Conservation (phyloP, 495 filamentous ascomycete genomes). For the Aspergillus bridgeri region DNA sequence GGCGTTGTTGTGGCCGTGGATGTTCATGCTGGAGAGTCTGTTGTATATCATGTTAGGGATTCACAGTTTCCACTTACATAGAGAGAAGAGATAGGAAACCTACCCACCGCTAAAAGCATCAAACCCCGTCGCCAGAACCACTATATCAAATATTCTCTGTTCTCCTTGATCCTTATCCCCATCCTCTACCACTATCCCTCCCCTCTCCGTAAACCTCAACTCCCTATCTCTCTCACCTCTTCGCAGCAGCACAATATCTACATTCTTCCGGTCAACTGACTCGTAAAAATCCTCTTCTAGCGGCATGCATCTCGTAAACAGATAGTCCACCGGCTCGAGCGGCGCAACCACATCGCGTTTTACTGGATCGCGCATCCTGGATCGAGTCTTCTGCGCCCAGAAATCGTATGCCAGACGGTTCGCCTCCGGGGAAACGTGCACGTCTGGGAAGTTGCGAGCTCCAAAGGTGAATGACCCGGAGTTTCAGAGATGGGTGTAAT, state of each 20-base stretch:
- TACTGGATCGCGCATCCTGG: constrained; percentile 45
- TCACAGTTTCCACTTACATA: background rate
- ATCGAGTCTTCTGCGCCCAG: constrained; percentile 50
- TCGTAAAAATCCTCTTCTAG: constrained; percentile 56
- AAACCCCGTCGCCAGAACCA: constrained; percentile 55
- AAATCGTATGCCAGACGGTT: constrained; percentile 48
- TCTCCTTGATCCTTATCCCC: constrained; percentile 29
- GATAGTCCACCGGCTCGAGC: constrained; percentile 42
- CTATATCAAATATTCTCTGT: constrained; percentile 45
- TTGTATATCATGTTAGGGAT: constrained; percentile 22
- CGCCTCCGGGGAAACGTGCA: constrained; percentile 38
- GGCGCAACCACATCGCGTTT: constrained; percentile 52
- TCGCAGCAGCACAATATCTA: constrained; percentile 50
- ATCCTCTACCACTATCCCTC: constrained; percentile 42
- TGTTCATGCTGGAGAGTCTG: constrained; percentile 45
- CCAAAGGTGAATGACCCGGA: constrained; percentile 49
- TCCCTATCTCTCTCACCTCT: constrained; percentile 41
- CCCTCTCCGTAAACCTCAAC: constrained; percentile 26
- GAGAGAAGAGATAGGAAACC: constrained; percentile 7
- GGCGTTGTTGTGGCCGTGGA: constrained; percentile 37
- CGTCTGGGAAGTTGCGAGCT: constrained; percentile 48
- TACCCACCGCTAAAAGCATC: constrained; percentile 25
- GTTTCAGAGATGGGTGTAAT: constrained; percentile 47
- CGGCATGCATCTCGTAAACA: constrained; percentile 49
- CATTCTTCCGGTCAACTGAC: constrained; percentile 49